These are phyloP conservation scores for Mycena citricolor DNA, from an alignment of 1,284 basidiomycete genomes.

Conservation along the genomic window DNA sequence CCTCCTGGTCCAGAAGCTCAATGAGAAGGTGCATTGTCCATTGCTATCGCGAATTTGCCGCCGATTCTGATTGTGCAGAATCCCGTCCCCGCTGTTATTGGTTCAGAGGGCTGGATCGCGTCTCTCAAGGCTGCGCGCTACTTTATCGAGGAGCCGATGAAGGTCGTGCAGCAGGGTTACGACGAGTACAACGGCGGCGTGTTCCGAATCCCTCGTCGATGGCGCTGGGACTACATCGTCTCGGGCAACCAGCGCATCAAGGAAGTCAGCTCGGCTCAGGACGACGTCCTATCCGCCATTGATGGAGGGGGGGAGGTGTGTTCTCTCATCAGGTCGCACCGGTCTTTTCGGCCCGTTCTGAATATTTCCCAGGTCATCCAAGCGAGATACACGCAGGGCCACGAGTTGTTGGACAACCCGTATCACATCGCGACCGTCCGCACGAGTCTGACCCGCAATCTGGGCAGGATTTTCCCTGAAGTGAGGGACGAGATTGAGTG, in stretches of 20 bases:
- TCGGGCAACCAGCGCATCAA: constrained; percentile 2
- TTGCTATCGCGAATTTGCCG: too few species aligned
- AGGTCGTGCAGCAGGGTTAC: constrained; percentile 3
- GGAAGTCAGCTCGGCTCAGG: constrained; percentile 5
- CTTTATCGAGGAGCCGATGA: constrained; percentile 1
- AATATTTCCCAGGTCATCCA: too few species aligned
- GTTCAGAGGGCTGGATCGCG: neutral
- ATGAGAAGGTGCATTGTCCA: too few species aligned
- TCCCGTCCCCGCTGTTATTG: constrained; percentile 4
- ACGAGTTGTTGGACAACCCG: constrained; percentile 10
- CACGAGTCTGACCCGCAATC: constrained; percentile 10
- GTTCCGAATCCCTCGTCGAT: constrained; percentile 6
- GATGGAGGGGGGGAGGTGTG: constrained; percentile 6
- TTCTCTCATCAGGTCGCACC: neutral
- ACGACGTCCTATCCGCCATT: constrained; percentile 7
- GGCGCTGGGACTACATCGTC: constrained; percentile 13
- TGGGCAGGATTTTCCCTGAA: constrained; percentile 5
- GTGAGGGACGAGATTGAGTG: constrained; percentile 13
- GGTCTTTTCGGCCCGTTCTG: too few species aligned
- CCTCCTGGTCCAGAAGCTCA: too few species aligned
- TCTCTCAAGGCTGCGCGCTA: neutral
- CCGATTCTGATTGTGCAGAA: too few species aligned
- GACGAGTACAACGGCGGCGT: neutral
- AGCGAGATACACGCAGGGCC: constrained; percentile 20
- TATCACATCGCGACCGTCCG: constrained; percentile 7